Evolutionary conservation across 257 asterid species (phyloP), one percentile per base, ranked within the genome.

Genomic region (Buddleja alternifolia): DNA sequence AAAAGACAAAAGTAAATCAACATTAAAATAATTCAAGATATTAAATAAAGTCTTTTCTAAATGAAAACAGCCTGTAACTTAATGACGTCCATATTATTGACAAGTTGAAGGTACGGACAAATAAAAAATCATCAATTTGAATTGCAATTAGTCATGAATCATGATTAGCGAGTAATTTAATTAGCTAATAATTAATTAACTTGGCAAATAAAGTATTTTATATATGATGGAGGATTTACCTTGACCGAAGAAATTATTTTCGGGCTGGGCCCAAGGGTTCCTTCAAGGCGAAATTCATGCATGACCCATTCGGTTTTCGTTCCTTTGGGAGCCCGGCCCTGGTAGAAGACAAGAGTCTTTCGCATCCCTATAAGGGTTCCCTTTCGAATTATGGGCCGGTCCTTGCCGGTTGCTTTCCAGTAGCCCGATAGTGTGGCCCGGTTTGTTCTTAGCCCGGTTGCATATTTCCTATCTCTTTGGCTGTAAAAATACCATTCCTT

Each of bases 331-430:
- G 98, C 98, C 66, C 98, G 87, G 1, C 98, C 98, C 80, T 82
- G 80, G 24, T 92, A 90, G 77, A 92, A 92, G 14, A 92, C 98
- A 10, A 92, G 71, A 0, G 98, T 92, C 75, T 92, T 92, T 34
- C 98, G 77, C 98, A 90, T 90, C 23, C 98, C 98, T 0, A 92
- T 84, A 0, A 88, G 87, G 60, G 72, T 71, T 12, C 84, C 95
- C 53, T 79, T 86, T 12, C 83, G 80, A 37, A 67, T 4, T 3
- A 90, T 54, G 10, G 85, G 50, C 34, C 93, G 84, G 56, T 92
- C 98, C 67, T 92, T 92, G 21, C 98, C 98, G 0, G 98, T 92
- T 21, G 98, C 98, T 60, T 92, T 92, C 98, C 98, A 92, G 14
- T 92, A 92, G 29, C 98, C 98, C 0, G 97, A 83, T 10, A 70